Conservation (phyloP, 495 filamentous ascomycete species). For the Diplogelasinospora grovesii region DNA sequence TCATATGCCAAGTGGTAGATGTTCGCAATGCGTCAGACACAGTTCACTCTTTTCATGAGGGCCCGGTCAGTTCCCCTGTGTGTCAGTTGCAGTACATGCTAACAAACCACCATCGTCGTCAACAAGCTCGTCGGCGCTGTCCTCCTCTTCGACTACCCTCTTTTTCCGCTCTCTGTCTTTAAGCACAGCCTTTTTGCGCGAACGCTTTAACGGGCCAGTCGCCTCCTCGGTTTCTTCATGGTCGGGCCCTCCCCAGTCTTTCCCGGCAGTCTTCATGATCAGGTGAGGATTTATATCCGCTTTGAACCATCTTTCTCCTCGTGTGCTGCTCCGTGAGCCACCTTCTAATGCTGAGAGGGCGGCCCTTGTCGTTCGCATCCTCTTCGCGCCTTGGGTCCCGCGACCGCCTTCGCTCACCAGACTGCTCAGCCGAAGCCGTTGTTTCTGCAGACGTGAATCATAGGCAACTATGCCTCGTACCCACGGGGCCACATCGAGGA, state of each 20-base stretch:
- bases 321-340: conserved; percentile 60
- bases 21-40: too few species aligned
- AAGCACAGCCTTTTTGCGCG: not conserved
- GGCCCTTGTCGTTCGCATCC: conserved; percentile 67
- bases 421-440: conserved; percentile 55
- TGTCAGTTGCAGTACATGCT: too few species aligned
- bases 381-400: conserved; percentile 48
- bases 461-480: conserved; percentile 71
- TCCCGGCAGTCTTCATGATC: conserved; percentile 61
- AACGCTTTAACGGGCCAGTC: not conserved
- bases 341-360: conserved; percentile 81
- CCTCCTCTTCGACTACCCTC: conserved; percentile 11
- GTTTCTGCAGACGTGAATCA: conserved; percentile 61
- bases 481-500: conserved; percentile 76
- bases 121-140: conserved; percentile 15
- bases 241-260: conserved; percentile 43
- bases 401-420: conserved; percentile 49
- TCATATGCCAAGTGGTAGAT: too few species aligned
- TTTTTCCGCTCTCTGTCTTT: conserved; percentile 13
- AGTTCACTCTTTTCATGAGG: too few species aligned
- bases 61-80: too few species aligned
- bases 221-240: conserved; percentile 28
- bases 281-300: conserved; percentile 52
- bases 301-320: conserved; percentile 77
- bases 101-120: not conserved